phyloP scores from a whole-genome alignment of 192 early-diverging fungal genomes.

The Lobosporangium transversale region DNA sequence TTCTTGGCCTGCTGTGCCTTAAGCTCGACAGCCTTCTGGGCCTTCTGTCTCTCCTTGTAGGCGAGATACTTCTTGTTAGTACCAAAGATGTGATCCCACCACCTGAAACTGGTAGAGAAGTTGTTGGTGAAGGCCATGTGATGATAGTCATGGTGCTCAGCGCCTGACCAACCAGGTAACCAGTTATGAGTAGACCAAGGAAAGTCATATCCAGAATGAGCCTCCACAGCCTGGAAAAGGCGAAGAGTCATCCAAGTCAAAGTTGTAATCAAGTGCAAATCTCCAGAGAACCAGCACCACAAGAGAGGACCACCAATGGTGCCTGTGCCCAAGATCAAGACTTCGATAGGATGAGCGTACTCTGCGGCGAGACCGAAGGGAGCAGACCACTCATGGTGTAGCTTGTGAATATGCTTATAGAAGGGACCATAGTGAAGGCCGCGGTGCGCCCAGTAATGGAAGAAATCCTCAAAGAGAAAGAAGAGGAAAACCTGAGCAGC shows the following conservation, averaged over 20 bases:
- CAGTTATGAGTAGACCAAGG: conserved; percentile 92
- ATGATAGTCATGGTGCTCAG: conserved; percentile 96
- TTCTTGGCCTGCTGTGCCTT: neutral
- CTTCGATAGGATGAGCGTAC: conserved; percentile 91
- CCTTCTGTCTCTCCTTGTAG: conserved; percentile 60
- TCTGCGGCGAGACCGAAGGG: conserved; percentile 90
- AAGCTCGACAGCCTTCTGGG: conserved; percentile 24
- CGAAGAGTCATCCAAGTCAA: conserved; percentile 85
- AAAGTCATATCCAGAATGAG: conserved; percentile 95
- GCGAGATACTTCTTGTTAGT: conserved; percentile 84
- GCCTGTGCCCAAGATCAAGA: conserved; percentile 84
- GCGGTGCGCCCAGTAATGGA: conserved; percentile 92
- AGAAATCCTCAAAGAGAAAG: conserved; percentile 89
- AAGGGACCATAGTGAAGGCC: conserved; percentile 86
- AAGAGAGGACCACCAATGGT: conserved; percentile 84
- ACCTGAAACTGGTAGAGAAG: conserved; percentile 87
- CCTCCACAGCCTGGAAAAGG: conserved; percentile 85
- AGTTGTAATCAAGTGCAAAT: conserved; percentile 88
- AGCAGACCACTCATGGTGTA: conserved; percentile 92
- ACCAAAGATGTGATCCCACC: conserved; percentile 90
- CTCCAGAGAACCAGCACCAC: conserved; percentile 69
- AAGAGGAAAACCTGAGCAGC: conserved; percentile 75
- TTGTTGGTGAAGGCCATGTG: conserved; percentile 84
- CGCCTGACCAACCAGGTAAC: conserved; percentile 90
- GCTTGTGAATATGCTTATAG: conserved; percentile 94